Base-by-base conservation (phyloP, 106 monocot genomes). In the Hemerocallis citrina region DNA sequence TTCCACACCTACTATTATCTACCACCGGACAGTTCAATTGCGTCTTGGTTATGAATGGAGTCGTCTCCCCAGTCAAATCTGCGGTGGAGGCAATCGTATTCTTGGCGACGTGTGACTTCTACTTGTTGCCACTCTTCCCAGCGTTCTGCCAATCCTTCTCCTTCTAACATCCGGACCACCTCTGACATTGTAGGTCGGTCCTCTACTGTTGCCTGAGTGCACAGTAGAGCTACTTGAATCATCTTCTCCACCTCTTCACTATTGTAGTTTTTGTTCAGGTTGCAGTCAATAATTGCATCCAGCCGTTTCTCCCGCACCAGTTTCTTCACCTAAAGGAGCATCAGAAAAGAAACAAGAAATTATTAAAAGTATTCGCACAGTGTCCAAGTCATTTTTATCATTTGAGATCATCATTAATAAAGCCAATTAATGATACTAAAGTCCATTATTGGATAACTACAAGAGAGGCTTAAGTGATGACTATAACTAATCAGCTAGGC, bases 51-150 rank as follows among this genome's bases (percentile, higher is more conserved):
- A 63, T 71, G 55, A 15, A 79, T 46, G 1, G 89, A 79, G 36
- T 79, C 85, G 11, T 90, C 82, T 17, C 59, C 79, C 81, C 84
- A 90, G 41, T 81, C 67, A 15, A 90, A 71, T 41, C 81, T 90
- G 32, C 68, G 63, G 49, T 81, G 89, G 21, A 81, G 52, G 66
- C 77, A 58, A 17, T 90, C 85, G 36, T 82, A 72, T 7, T 79
- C 76, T 22, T 76, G 75, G 22, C 73, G 68, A 30, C 79, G 81
- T 1, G 48, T 58, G 34, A 85, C 72, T 27, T 82, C 82, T 19
- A 84, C 73, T 30, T 75, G 72, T 40, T 82, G 85, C 90, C 82
- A 82, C 51, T 91, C 82, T 67, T 85, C 82, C 90, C 85, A 91
- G 30, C 82, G 66, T 65, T 82, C 82, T 12, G 75, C 77, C 60